These are phyloP conservation scores for Orbilia oligospora DNA, from an alignment of 2,329 filamentous ascomycete genomes.

Conservation along the genomic window DNA sequence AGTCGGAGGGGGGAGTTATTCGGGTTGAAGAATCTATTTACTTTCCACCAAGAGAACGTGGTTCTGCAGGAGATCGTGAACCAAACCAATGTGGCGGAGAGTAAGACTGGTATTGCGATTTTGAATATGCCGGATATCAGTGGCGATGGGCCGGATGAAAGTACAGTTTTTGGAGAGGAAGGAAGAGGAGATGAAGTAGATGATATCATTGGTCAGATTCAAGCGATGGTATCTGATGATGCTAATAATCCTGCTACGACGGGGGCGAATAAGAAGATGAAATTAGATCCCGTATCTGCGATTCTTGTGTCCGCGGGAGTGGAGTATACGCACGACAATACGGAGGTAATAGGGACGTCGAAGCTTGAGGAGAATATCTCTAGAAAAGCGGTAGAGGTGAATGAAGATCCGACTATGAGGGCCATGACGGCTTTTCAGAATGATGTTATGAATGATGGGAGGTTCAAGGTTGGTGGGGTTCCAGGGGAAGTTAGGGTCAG, in stretches of 20 bases:
- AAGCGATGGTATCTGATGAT: slow-evolving; percentile 53
- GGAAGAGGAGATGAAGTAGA: slow-evolving; percentile 2
- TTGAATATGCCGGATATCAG: slow-evolving; percentile 66
- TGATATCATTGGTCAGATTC: slow-evolving; percentile 56
- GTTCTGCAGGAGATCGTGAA: slow-evolving; percentile 96
- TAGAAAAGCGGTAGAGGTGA: slow-evolving; percentile 78
- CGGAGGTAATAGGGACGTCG: slow-evolving; percentile 92
- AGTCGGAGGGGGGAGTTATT: slow-evolving; percentile 94
- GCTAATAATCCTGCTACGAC: slow-evolving; percentile 1
- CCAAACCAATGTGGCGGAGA: slow-evolving; percentile 97
- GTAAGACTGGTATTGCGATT: slow-evolving; percentile 84
- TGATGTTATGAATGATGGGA: slow-evolving; percentile 62
- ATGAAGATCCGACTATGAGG: slow-evolving; percentile 68
- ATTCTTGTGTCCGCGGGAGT: slow-evolving; percentile 91
- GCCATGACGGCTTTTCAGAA: slow-evolving; percentile 61
- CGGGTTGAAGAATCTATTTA: slow-evolving; percentile 87
- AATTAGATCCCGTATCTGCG: slow-evolving; percentile 82
- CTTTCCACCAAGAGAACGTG: slow-evolving; percentile 82
- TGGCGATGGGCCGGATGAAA: slow-evolving; percentile 72
- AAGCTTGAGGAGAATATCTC: slow-evolving; percentile 90
- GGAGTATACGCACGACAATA: slow-evolving; percentile 96
- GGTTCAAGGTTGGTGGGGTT: slow-evolving; percentile 68
- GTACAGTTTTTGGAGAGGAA: slow-evolving; percentile 21
- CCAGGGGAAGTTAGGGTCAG: slow-evolving; percentile 80
- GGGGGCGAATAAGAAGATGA: slow-evolving; percentile 61